Conservation (phyloP, 768 basidiomycete genomes). For the Candolleomyces aberdarensis region DNA sequence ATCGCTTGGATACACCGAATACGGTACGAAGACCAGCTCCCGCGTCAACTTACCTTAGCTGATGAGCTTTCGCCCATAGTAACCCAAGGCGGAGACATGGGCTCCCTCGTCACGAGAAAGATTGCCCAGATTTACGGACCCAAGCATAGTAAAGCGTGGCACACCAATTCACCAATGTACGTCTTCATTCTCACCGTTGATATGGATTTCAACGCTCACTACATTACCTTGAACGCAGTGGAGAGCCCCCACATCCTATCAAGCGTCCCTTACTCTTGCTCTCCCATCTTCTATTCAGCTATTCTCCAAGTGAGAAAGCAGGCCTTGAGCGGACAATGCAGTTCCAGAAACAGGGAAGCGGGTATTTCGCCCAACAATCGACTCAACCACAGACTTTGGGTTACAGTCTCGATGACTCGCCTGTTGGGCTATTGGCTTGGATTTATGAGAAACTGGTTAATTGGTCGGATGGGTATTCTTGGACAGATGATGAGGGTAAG, state of each 20-base stretch:
- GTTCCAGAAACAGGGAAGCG: conserved; percentile 25
- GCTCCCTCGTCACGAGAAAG: conserved; percentile 20
- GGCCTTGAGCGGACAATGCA: conserved; percentile 22
- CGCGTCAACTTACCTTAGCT: too few relatives aligned
- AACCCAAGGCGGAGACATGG: conserved; percentile 25
- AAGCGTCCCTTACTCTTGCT: conserved; percentile 11
- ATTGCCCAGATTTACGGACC: conserved; percentile 28
- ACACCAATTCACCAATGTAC: conserved; percentile 46
- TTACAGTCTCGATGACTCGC: conserved; percentile 53
- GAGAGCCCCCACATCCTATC: conserved; percentile 8
- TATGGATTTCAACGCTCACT: not conserved
- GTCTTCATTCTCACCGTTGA: conserved; percentile 10
- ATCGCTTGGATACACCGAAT: too few relatives aligned
- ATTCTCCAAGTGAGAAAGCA: conserved; percentile 23
- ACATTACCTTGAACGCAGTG: not conserved
- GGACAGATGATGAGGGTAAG: conserved; percentile 52
- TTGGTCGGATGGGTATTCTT: conserved; percentile 48
- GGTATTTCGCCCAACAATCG: conserved; percentile 36
- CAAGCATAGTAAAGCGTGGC: conserved; percentile 48
- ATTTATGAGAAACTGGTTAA: conserved; percentile 47
- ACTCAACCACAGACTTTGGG: conserved; percentile 51
- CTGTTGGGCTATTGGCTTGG: conserved; percentile 50
- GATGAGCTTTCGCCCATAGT: conserved; percentile 17
- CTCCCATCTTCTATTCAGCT: conserved; percentile 9
- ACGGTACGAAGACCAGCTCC: too few relatives aligned